Evolutionary conservation across 2,329 filamentous ascomycete species (phyloP).

Genomic region (Clonostachys rosea): DNA sequence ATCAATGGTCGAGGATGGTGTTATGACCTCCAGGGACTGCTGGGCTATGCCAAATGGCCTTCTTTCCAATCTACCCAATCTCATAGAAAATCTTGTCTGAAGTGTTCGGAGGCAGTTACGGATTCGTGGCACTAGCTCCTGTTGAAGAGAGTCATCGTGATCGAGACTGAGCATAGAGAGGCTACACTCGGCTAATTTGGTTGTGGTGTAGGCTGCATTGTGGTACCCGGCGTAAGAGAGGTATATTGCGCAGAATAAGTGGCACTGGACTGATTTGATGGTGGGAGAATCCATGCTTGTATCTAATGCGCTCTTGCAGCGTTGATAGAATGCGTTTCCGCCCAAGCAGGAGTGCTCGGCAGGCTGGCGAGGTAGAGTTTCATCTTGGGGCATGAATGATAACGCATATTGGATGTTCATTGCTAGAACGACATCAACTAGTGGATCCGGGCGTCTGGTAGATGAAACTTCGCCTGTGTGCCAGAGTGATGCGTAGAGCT

Average conservation of each 20-base stretch:
- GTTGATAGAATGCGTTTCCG: conserved; percentile 2
- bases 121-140: background rate
- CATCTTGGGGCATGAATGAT: background rate
- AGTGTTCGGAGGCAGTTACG: background rate
- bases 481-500: conserved; percentile 3
- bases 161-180: background rate
- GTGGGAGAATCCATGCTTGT: background rate
- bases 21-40: background rate
- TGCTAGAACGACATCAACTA: conserved; percentile 3
- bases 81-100: conserved; percentile 1
- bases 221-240: conserved; percentile 1
- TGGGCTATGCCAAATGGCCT: background rate
- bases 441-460: background rate
- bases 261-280: conserved; percentile 1
- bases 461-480: background rate
- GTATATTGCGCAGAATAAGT: conserved; percentile 1
- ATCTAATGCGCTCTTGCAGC: conserved; percentile 1
- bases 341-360: background rate
- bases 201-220: conserved; percentile 2
- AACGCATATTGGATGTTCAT: conserved; percentile 3
- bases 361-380: background rate
- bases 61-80: background rate
- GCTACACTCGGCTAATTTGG: background rate
- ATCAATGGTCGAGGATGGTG: background rate
- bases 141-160: background rate